Evolutionary conservation across 164 flowering plant species (phyloP).

Genomic region (Brasenia schreberi): DNA sequence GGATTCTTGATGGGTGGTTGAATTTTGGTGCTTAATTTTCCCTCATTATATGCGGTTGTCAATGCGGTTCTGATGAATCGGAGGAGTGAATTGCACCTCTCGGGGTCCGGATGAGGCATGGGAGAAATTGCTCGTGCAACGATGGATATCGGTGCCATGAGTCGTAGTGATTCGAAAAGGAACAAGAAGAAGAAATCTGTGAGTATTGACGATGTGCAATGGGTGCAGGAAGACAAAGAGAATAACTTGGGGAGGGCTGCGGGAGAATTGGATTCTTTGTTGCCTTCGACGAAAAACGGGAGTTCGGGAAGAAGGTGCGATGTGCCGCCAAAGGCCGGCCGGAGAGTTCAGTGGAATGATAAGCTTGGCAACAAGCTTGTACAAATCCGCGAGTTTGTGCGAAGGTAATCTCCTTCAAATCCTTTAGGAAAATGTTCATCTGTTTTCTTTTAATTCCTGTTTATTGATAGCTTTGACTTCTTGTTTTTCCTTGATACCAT

Average conservation of each 20-base stretch:
- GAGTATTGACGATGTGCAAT: background rate
- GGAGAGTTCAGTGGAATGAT: conserved; percentile 92
- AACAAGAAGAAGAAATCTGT: background rate
- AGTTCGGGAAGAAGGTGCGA: conserved; percentile 24
- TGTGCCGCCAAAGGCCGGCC: conserved; percentile 4
- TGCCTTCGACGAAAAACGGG: conserved; percentile 18
- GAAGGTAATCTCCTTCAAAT: conserved; percentile 33
- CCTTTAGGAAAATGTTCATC: background rate
- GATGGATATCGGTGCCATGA: background rate
- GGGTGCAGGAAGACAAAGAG: conserved; percentile 1
- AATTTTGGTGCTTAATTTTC: no score
- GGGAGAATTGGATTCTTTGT: conserved; percentile 14
- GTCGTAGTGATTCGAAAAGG: background rate
- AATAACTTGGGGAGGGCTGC: conserved; percentile 4
- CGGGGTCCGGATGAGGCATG: background rate
- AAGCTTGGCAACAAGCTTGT: conserved; percentile 61
- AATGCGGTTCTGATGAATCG: no score
- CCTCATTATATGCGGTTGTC: no score
- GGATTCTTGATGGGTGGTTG: no score
- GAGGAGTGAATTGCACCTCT: no score
- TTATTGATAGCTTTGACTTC: background rate
- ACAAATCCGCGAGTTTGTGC: conserved; percentile 65
- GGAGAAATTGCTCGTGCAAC: background rate
- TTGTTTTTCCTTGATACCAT: background rate
- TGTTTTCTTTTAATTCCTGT: background rate